phyloP scores from a whole-genome alignment of 345 rosid genomes.

The Brassica incana region DNA sequence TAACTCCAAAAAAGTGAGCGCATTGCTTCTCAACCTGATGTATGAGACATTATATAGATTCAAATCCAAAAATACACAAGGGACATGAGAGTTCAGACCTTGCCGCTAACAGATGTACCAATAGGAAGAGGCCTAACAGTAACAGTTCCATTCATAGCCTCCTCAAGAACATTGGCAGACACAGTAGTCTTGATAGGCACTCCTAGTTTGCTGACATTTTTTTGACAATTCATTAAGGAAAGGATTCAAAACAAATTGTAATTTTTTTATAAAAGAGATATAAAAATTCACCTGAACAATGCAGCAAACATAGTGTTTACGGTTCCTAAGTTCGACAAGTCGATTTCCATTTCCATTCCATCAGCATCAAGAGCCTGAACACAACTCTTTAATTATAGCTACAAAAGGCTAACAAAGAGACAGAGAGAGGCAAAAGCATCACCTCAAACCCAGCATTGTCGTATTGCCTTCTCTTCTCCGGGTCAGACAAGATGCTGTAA shows the following conservation, averaged over 20 bases:
- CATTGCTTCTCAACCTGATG: constrained; percentile 93
- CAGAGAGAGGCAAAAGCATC: neutral
- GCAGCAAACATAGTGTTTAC: constrained; percentile 99
- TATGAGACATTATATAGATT: constrained; percentile 23
- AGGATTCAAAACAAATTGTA: constrained; percentile 1
- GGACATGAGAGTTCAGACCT: constrained; percentile 50
- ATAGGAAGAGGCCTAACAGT: constrained; percentile 96
- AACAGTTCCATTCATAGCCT: constrained; percentile 96
- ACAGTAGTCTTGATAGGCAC: constrained; percentile 98
- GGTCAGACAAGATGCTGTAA: constrained; percentile 94
- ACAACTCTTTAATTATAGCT: neutral
- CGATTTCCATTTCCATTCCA: constrained; percentile 96
- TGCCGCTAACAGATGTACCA: constrained; percentile 96
- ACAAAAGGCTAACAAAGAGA: neutral
- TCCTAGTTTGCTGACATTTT: constrained; percentile 77
- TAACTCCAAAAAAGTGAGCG: constrained; percentile 97
- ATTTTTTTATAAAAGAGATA: neutral
- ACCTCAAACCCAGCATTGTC: constrained; percentile 99
- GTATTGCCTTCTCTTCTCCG: constrained; percentile 96
- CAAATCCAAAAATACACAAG: neutral
- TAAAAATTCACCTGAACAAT: constrained; percentile 69
- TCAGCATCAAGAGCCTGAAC: constrained; percentile 84
- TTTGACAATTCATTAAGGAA: neutral
- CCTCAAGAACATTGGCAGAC: constrained; percentile 98
- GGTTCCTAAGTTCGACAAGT: constrained; percentile 93